phyloP scores from a whole-genome alignment of 768 basidiomycete species.

The Coprinopsis marcescibilis region DNA sequence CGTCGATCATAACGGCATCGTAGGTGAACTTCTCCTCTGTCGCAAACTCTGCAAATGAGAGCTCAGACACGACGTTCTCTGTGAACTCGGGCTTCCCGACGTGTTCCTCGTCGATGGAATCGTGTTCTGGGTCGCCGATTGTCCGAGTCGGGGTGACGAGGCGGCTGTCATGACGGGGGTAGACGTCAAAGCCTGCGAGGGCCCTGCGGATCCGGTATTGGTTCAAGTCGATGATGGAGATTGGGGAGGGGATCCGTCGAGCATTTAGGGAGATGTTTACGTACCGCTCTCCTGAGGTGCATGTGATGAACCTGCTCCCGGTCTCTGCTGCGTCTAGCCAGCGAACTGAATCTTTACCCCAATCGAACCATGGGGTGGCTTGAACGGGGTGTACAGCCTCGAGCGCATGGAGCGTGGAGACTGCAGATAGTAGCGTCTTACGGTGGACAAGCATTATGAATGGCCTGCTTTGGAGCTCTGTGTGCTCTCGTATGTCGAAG shows the following conservation, averaged over 20 bases:
- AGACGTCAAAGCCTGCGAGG: neutral
- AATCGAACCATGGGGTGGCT: slow-evolving; percentile 4
- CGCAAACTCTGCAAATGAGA: slow-evolving; percentile 23
- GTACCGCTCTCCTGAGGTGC: slow-evolving; percentile 12
- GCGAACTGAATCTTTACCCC: slow-evolving; percentile 7
- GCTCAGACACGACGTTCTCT: neutral
- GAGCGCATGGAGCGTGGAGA: neutral
- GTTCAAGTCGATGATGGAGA: slow-evolving; percentile 25
- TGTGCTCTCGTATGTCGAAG: neutral
- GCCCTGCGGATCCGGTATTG: slow-evolving; percentile 7
- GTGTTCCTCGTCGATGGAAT: neutral
- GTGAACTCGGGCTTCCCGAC: neutral
- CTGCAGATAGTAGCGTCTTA: slow-evolving; percentile 4
- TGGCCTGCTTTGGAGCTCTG: neutral
- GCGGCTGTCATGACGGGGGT: neutral
- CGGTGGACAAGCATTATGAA: slow-evolving; percentile 13
- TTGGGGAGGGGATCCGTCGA: slow-evolving; percentile 1
- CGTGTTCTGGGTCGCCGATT: neutral
- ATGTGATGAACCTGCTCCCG: slow-evolving; percentile 11
- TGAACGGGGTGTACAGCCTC: neutral
- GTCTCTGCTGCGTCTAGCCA: slow-evolving; percentile 7
- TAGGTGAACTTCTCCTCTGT: slow-evolving; percentile 15
- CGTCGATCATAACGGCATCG: slow-evolving; percentile 34
- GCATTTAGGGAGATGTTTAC: slow-evolving; percentile 9
- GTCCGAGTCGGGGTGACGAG: neutral